Evolutionary conservation across 352 stramenopile genomes (phyloP).

Genomic region (Phytophthora citricola): DNA sequence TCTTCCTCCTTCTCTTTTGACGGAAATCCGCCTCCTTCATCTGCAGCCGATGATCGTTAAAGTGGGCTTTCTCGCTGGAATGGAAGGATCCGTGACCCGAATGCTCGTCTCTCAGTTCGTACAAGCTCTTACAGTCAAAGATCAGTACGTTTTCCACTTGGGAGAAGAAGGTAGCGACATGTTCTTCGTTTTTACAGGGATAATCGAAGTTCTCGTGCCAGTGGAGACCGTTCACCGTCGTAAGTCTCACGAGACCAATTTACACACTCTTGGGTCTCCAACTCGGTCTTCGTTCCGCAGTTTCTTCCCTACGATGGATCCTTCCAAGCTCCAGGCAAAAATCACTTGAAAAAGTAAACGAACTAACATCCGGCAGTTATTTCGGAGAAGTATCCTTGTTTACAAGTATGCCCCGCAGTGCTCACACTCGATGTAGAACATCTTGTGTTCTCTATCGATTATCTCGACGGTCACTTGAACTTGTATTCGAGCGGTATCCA

Average conservation of each 20-base stretch:
- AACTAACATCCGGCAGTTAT: slow-evolving; percentile 57
- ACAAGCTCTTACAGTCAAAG: slow-evolving; percentile 53
- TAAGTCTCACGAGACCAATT: slow-evolving; percentile 39
- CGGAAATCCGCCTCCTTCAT: slow-evolving; percentile 62
- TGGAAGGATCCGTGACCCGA: slow-evolving; percentile 56
- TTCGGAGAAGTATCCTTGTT: slow-evolving; percentile 71
- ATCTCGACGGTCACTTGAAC: slow-evolving; percentile 51
- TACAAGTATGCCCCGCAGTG: slow-evolving; percentile 51
- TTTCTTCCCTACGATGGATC: slow-evolving; percentile 24
- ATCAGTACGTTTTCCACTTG: slow-evolving; percentile 54
- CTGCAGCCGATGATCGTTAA: slow-evolving; percentile 67
- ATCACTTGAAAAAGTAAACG: slow-evolving; percentile 63
- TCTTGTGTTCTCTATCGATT: slow-evolving; percentile 69
- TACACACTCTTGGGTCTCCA: slow-evolving; percentile 13
- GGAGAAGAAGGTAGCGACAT: slow-evolving; percentile 62
- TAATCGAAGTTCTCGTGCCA: slow-evolving; percentile 57
- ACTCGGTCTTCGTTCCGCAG: slow-evolving; percentile 28
- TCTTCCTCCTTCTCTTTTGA: slow-evolving; percentile 58
- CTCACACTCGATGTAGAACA: slow-evolving; percentile 52
- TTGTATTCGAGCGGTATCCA: slow-evolving; percentile 70
- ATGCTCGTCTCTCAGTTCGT: slow-evolving; percentile 66
- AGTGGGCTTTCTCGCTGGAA: slow-evolving; percentile 57
- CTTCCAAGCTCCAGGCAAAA: slow-evolving; percentile 34
- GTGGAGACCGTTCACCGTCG: slow-evolving; percentile 35
- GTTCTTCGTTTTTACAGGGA: slow-evolving; percentile 69